Percentiles rank a stretch among this genome's conserved stretches.
These are phyloP conservation scores for Ampelomyces quisqualis DNA, from an alignment of 2,329 filamentous ascomycete genomes.

Conservation along the genomic window DNA sequence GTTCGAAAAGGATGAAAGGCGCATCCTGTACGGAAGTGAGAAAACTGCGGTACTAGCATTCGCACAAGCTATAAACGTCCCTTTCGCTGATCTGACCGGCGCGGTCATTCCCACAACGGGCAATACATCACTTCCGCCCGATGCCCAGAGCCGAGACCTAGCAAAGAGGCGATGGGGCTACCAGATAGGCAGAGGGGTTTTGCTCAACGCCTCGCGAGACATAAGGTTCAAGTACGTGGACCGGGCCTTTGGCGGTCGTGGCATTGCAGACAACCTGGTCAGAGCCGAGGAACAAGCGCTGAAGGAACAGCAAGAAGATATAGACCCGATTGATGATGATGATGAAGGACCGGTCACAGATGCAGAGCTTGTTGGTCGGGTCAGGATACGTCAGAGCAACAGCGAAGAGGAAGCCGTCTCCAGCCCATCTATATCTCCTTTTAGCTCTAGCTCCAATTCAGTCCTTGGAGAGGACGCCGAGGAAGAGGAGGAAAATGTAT, in stretches of 20 bases:
- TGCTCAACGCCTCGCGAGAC: conserved; percentile 58
- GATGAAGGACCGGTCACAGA: conserved; percentile 48
- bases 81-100: conserved; percentile 53
- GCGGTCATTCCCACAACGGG: conserved; percentile 35
- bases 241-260: conserved; percentile 62
- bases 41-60: conserved; percentile 59
- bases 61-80: conserved; percentile 53
- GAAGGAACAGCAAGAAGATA: conserved; percentile 48
- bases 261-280: conserved; percentile 45
- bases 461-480: not conserved
- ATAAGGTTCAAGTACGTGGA: conserved; percentile 61
- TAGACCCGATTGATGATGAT: conserved; percentile 50
- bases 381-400: conserved; percentile 10
- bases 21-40: conserved; percentile 56
- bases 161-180: conserved; percentile 59
- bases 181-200: conserved; percentile 59
- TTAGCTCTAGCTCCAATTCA: too few species aligned
- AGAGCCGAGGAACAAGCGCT: conserved; percentile 47
- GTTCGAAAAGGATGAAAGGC: conserved; percentile 58
- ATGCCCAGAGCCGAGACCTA: conserved; percentile 48
- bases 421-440: conserved; percentile 1
- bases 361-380: conserved; percentile 24
- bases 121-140: conserved; percentile 16
- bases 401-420: conserved; percentile 5
- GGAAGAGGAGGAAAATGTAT: conserved; percentile 7